Conservation (phyloP, 2,329 filamentous ascomycete genomes). For the Camptophora hylomeconis region DNA sequence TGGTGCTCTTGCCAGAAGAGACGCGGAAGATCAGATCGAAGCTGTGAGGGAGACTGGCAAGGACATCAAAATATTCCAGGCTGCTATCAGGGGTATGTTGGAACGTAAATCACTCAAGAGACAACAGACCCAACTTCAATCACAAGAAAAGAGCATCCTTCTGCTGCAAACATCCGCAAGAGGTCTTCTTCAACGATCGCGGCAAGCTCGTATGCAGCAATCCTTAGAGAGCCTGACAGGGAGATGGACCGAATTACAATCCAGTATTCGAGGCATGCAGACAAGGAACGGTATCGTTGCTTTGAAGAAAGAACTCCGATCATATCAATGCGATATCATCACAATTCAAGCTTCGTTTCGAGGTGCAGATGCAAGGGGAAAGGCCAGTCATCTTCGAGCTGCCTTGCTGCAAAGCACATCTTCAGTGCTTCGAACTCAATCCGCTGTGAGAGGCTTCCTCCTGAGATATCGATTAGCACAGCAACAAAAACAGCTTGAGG, state of each 20-base stretch:
- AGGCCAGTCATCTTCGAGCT: slow-evolving; percentile 30
- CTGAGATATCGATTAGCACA: slow-evolving; percentile 21
- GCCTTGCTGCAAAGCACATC: slow-evolving; percentile 46
- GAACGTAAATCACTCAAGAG: slow-evolving; percentile 7
- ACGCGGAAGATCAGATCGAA: slow-evolving; percentile 40
- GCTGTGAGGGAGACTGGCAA: slow-evolving; percentile 51
- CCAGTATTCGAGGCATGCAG: slow-evolving; percentile 29
- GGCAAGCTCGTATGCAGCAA: slow-evolving; percentile 26
- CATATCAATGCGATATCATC: slow-evolving; percentile 31
- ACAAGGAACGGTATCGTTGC: slow-evolving; percentile 21
- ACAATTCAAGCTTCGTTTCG: slow-evolving; percentile 41
- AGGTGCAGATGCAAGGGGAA: slow-evolving; percentile 30
- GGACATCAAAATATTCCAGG: slow-evolving; percentile 48
- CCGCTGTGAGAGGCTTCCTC: slow-evolving; percentile 29
- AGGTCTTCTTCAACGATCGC: slow-evolving; percentile 23
- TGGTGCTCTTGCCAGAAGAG: slow-evolving; percentile 31
- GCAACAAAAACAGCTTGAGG: slow-evolving; percentile 21
- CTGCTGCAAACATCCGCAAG: slow-evolving; percentile 25
- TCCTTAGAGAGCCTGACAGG: slow-evolving; percentile 28
- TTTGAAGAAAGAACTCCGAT: slow-evolving; percentile 27
- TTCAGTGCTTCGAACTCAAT: slow-evolving; percentile 52
- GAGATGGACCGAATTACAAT: slow-evolving; percentile 33
- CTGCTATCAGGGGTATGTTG: slow-evolving; percentile 47
- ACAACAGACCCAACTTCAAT: slow-evolving; percentile 9
- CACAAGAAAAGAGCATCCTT: slow-evolving; percentile 31